Evolutionary conservation across 768 basidiomycete species (phyloP).

Genomic region (Galerina sulciceps): DNA sequence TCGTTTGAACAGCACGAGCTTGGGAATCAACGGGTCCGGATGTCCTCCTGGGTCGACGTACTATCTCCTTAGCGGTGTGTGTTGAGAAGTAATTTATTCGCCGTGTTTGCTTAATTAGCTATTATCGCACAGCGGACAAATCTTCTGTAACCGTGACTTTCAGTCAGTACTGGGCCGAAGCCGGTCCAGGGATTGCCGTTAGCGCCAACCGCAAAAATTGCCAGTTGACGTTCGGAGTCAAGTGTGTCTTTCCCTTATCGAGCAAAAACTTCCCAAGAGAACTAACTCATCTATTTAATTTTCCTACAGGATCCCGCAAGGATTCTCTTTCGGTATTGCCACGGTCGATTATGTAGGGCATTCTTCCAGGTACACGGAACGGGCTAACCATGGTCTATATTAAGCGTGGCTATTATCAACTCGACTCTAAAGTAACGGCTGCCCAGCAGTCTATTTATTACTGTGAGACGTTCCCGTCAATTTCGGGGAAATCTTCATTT

Average conservation of each 20-base stretch:
- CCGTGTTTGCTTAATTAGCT: too few relatives aligned
- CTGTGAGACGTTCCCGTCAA: conserved; percentile 12
- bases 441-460: conserved; percentile 30
- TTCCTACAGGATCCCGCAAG: conserved; percentile 18
- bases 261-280: too few relatives aligned
- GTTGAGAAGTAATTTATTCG: too few relatives aligned
- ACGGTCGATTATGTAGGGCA: conserved; percentile 26
- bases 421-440: conserved; percentile 25
- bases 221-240: conserved; percentile 26
- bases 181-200: conserved; percentile 27
- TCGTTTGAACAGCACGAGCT: conserved; percentile 18
- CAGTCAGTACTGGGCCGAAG: conserved; percentile 26
- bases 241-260: conserved; percentile 10
- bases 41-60: conserved; percentile 28
- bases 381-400: not conserved
- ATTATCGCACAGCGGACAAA: conserved; percentile 13
- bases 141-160: conserved; percentile 27
- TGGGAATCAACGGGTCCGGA: conserved; percentile 26
- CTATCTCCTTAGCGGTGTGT: conserved; percentile 22
- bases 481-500: too few relatives aligned
- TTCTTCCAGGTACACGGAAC: not conserved
- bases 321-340: conserved; percentile 30
- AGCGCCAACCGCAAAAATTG: conserved; percentile 27
- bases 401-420: conserved; percentile 30
- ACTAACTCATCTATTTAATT: not conserved